Base-by-base conservation (phyloP, 2,329 filamentous ascomycete genomes). In the Colletotrichum caudatum region DNA sequence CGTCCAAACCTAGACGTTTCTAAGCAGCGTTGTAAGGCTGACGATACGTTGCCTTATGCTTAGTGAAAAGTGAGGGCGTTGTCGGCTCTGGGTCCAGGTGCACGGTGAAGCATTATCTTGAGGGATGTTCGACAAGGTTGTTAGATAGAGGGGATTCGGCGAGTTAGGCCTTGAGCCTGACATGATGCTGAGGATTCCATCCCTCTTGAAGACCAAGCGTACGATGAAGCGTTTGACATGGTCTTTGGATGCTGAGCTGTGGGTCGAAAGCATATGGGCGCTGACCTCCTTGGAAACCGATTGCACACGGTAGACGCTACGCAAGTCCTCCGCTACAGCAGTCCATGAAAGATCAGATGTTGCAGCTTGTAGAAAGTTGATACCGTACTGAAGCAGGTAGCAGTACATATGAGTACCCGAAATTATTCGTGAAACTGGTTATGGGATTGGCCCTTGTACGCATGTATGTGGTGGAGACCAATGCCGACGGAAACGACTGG, bases 151-250 rank as follows among this genome's bases (percentile, higher is more conserved):
- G 2, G 26, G 46, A 16, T 53, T 37, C 1, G 37, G 14, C 1
- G 57, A 46, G 56, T 8, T 56, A 8, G 57, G 64, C 37, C 48
- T 20, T 14, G 58, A 58, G 11, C 57, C 65, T 6, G 65, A 67
- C 37, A 62, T 56, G 7, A 67, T 61, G 20, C 39, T 54, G 1
- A 50, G 26, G 26, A n/a, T 33, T 4, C 26, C 48, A 29, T 62
- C 58, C 3, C 16, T 67, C 6, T 48, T 62, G 5, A 56, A 62
- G 5, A 58, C 50, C 12, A 67, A 48, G 2, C 57, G 65, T 3
- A 62, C 65, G n/a, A 67, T 56, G 18, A 67, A 67, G 29, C 65
- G 50, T 53, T 14, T 50, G n/a, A 4, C 9, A 9, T 20, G 46
- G 33, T 51, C 44, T 5, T 18, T 39, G n/a, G 33, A 35, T 18